Conservation (phyloP, 1,139 yeast genomes). For the Kodamaea plutei region DNA sequence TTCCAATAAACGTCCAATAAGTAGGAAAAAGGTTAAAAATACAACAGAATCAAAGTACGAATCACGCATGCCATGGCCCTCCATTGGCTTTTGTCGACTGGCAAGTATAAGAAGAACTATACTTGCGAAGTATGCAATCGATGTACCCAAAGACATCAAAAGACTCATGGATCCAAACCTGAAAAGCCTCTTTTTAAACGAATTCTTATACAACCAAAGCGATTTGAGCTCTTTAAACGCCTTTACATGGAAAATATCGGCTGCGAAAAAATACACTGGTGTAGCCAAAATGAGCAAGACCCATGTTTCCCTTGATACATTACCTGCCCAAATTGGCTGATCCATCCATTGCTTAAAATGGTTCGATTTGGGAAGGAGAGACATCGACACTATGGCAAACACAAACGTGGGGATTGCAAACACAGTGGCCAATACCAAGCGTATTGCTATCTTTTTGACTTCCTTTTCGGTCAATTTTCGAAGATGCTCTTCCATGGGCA, state of each 20-base stretch:
- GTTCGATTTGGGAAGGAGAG: slow-evolving; percentile 46
- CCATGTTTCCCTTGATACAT: slow-evolving; percentile 64
- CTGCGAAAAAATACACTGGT: slow-evolving; percentile 72
- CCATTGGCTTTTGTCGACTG: slow-evolving; percentile 3
- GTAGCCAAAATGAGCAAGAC: slow-evolving; percentile 60
- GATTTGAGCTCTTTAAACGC: slow-evolving; percentile 57
- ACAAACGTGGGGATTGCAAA: slow-evolving; percentile 67
- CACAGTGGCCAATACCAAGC: slow-evolving; percentile 47
- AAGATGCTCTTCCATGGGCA: slow-evolving; percentile 63
- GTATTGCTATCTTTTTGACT: slow-evolving; percentile 38
- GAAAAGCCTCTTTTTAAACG: slow-evolving; percentile 54
- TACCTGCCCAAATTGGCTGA: slow-evolving; percentile 61
- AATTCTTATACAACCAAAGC: slow-evolving; percentile 54
- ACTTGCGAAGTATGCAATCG: slow-evolving; percentile 68
- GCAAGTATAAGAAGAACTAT: slow-evolving; percentile 44
- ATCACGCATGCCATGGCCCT: slow-evolving; percentile 46
- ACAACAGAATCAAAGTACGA: slow-evolving; percentile 79
- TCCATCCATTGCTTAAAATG: slow-evolving; percentile 51
- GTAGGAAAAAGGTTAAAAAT: slow-evolving; percentile 63
- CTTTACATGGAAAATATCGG: slow-evolving; percentile 66
- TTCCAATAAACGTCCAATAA: slow-evolving; percentile 68
- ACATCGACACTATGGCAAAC: slow-evolving; percentile 67
- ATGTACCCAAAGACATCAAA: slow-evolving; percentile 67
- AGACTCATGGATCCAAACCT: slow-evolving; percentile 77
- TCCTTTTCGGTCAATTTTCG: slow-evolving; percentile 48